Conservation (phyloP, 805 yeast species). For the Yarrowia hollandica region DNA sequence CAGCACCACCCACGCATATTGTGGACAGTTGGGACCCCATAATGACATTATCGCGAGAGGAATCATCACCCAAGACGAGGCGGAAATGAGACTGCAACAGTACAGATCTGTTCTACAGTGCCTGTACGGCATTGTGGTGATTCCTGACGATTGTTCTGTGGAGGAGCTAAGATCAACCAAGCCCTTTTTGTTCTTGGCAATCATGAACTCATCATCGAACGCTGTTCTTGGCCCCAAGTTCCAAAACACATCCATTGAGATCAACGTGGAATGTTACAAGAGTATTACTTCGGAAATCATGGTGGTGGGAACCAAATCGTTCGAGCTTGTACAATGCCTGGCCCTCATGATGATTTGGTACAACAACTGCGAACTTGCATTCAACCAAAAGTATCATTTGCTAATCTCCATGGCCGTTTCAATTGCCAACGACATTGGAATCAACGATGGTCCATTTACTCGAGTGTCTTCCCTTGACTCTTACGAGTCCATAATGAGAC, state of each 20-base stretch:
- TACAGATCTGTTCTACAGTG: slow-evolving; percentile 53
- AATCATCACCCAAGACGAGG: slow-evolving; percentile 58
- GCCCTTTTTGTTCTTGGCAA: slow-evolving; percentile 64
- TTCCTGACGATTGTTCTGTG: slow-evolving; percentile 49
- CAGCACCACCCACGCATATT: slow-evolving; percentile 1
- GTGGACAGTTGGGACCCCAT: slow-evolving; percentile 32
- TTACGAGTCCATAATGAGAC: slow-evolving; percentile 42
- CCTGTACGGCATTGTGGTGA: slow-evolving; percentile 57
- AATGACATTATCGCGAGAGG: slow-evolving; percentile 54
- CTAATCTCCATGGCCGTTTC: slow-evolving; percentile 64
- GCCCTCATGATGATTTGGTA: slow-evolving; percentile 73
- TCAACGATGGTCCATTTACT: slow-evolving; percentile 44
- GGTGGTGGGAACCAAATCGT: slow-evolving; percentile 66
- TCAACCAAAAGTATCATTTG: slow-evolving; percentile 73
- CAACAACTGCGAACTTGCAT: slow-evolving; percentile 77
- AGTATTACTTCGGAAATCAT: slow-evolving; percentile 51
- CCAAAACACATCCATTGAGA: neutral
- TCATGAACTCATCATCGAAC: slow-evolving; percentile 62
- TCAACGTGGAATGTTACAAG: slow-evolving; percentile 8
- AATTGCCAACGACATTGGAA: slow-evolving; percentile 74
- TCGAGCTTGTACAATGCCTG: slow-evolving; percentile 65
- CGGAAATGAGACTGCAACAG: slow-evolving; percentile 51
- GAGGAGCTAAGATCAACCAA: slow-evolving; percentile 51
- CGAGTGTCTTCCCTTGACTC: slow-evolving; percentile 35
- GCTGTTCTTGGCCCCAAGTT: slow-evolving; percentile 21